Evolutionary conservation across 371 early-diverging fungal genomes (phyloP).

Genomic region (Mortierella sp.): DNA sequence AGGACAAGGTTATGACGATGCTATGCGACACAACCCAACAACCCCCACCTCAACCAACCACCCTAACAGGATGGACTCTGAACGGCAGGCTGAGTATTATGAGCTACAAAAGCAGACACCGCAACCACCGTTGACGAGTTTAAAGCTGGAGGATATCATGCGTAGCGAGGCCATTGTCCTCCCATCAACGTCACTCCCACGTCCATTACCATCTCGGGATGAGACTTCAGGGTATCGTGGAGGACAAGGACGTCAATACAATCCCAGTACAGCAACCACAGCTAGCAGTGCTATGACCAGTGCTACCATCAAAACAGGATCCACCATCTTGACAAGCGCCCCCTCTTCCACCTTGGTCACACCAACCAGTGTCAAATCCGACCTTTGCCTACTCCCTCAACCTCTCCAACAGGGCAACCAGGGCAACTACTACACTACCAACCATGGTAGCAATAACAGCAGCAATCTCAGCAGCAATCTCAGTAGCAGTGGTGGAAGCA

Average conservation of each 20-base stretch:
- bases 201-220: conserved; percentile 40
- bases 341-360: conserved; percentile 10
- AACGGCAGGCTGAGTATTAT: conserved; percentile 18
- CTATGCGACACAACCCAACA: neutral
- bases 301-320: conserved; percentile 12
- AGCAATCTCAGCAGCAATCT: neutral
- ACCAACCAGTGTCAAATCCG: too few relatives aligned
- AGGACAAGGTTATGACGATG: neutral
- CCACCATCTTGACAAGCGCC: conserved; percentile 10
- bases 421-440: too few relatives aligned
- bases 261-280: neutral
- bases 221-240: conserved; percentile 12
- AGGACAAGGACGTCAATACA: conserved; percentile 9
- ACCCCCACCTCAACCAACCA: neutral
- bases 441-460: too few relatives aligned
- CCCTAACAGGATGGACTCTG: too few relatives aligned
- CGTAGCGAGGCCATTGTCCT: conserved; percentile 32
- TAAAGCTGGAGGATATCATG: conserved; percentile 1
- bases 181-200: conserved; percentile 35
- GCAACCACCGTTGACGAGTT: conserved; percentile 1
- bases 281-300: neutral
- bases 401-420: too few relatives aligned
- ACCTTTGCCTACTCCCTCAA: neutral
- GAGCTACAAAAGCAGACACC: conserved; percentile 13
- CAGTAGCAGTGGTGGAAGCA: too few relatives aligned